Percentiles rank a stretch among this genome's conserved stretches.
These are phyloP conservation scores for Tanozyma kutaoensis DNA, from an alignment of 805 yeast genomes.

Conservation along the genomic window DNA sequence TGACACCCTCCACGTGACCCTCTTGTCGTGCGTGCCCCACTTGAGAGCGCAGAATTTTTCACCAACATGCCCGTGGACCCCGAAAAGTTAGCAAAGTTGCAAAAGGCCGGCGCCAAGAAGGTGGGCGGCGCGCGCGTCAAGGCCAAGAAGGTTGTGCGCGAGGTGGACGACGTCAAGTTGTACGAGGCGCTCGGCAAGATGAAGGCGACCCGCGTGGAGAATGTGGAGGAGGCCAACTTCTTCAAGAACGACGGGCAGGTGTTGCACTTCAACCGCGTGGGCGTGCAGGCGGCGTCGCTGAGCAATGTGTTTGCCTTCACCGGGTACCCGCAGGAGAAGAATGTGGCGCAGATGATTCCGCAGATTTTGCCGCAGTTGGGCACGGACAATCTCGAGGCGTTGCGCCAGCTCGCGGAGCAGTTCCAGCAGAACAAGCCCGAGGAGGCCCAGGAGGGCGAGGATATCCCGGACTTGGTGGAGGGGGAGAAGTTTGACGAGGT, in stretches of 20 bases:
- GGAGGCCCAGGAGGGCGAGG: slow-evolving; percentile 35
- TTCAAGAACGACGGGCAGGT: slow-evolving; percentile 95
- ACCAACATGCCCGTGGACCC: slow-evolving; percentile 74
- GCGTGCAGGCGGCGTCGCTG: slow-evolving; percentile 85
- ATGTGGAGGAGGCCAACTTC: slow-evolving; percentile 94
- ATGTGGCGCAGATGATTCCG: slow-evolving; percentile 84
- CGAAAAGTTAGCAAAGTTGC: slow-evolving; percentile 87
- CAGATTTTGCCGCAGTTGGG: slow-evolving; percentile 92
- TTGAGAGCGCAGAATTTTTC: too few species aligned
- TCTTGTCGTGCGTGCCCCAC: too few species aligned
- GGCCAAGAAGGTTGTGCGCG: slow-evolving; percentile 61
- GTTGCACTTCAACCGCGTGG: slow-evolving; percentile 90
- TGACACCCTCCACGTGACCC: too few species aligned
- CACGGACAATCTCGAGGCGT: slow-evolving; percentile 83
- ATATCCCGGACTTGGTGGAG: slow-evolving; percentile 70
- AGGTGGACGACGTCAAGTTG: slow-evolving; percentile 82
- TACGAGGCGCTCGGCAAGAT: slow-evolving; percentile 81
- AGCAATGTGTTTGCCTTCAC: slow-evolving; percentile 89
- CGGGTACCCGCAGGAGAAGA: slow-evolving; percentile 91
- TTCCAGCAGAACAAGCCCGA: slow-evolving; percentile 31
- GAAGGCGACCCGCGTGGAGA: slow-evolving; percentile 78
- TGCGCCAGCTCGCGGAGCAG: slow-evolving; percentile 70
- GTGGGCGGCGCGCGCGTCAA: slow-evolving; percentile 85
- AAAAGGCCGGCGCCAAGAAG: slow-evolving; percentile 67
- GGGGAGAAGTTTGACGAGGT: slow-evolving; percentile 76